Evolutionary conservation across 257 asterid species (phyloP).

Genomic region (Hygrophila difformis): DNA sequence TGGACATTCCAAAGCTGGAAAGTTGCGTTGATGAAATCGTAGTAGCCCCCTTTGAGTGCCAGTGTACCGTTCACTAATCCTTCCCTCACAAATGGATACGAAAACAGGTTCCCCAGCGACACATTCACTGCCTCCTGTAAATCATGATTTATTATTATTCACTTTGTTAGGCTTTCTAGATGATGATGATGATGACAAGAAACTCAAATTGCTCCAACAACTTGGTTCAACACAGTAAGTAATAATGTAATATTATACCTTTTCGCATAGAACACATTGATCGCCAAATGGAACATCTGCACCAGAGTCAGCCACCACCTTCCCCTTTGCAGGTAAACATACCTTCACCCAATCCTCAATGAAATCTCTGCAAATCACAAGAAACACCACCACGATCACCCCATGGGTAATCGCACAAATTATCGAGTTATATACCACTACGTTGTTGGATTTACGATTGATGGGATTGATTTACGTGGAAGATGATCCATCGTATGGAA

Average conservation of each 20-base stretch:
- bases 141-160: too few relatives aligned
- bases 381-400: too few relatives aligned
- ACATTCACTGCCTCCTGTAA: slow-evolving; percentile 97
- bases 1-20: slow-evolving; percentile 99
- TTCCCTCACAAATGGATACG: slow-evolving; percentile 83
- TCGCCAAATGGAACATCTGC: slow-evolving; percentile 26
- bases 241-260: too few relatives aligned
- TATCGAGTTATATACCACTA: too few relatives aligned
- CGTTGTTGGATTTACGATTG: too few relatives aligned
- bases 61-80: slow-evolving; percentile 86
- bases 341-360: slow-evolving; percentile 95
- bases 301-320: slow-evolving; percentile 38
- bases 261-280: slow-evolving; percentile 59
- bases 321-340: slow-evolving; percentile 67
- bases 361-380: slow-evolving; percentile 47
- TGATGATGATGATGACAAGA: too few relatives aligned
- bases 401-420: too few relatives aligned
- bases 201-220: too few relatives aligned
- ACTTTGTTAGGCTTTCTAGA: too few relatives aligned
- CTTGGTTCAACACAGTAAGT: too few relatives aligned
- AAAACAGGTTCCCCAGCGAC: slow-evolving; percentile 72
- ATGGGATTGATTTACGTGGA: slow-evolving; percentile 38
- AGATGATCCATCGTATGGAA: slow-evolving; percentile 57
- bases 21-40: slow-evolving; percentile 68
- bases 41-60: slow-evolving; percentile 81